Evolutionary conservation across 2,329 filamentous ascomycete genomes (phyloP), one percentile per base, ranked within the genome.

Genomic region (Fusarium sacchari): DNA sequence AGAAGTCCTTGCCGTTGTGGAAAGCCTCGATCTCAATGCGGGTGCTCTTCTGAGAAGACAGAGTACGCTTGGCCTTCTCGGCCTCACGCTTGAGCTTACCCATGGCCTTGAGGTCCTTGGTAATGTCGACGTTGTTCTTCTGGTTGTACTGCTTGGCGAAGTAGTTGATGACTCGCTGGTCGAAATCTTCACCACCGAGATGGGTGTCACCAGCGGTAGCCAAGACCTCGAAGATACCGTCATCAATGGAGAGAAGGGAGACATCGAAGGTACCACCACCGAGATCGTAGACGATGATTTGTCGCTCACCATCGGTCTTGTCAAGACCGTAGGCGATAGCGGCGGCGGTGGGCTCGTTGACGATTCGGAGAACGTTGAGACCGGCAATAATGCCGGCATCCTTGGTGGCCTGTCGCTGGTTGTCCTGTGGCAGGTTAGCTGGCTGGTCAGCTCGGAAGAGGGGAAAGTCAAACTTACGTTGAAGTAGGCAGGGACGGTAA

Each of bases 11-110:
- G 88, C 96, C 96, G 79, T 97, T 91, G 87, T 94, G 93, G 93
- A 99, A 97, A 78, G 94, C 92, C 86, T 99, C 96, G 76, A 99
- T 98, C 87, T 98, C 96, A 78, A 97, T 95, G 79, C 94, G 93
- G 77, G 94, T 94, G 76, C 93, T 95, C 92, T 94, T 95, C 88
- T 97, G 94, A 77, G 94, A 96, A 81, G 94, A 97, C 64, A 99
- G 92, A 79, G 95, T 97, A 82, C 96, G 94, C 93, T 99, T 99
- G 86, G 96, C 96, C 92, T 98, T 98, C 86, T 99, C 96, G 79
- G 96, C 96, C 86, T 98, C 96, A 80, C 96, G 95, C 94, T 98
- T 98, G 79, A 99, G 91, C 89, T 98, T 99, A 87, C 95, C 94
- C 95, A 98, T 98, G 77, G 96, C 93, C 93, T 98, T 98, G 76